Base-by-base conservation (phyloP, 805 yeast genomes). In the Pichia nakasei region DNA sequence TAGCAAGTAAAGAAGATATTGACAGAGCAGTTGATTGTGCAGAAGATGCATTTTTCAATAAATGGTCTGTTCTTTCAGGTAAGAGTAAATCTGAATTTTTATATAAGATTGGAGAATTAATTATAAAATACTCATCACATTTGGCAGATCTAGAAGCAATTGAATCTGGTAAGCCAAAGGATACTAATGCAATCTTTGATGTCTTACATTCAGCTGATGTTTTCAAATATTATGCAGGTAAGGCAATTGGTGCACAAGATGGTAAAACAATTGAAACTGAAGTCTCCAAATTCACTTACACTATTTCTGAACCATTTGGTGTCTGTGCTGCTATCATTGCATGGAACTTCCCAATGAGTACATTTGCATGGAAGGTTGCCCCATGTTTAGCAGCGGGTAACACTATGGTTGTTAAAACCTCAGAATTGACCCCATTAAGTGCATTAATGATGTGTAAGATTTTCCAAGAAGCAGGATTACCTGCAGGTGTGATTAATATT, bases 321-420 rank as follows among this genome's bases (percentile, higher is more conserved):
- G 84, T 79, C 38, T 78, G 82, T 66, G 84, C 81, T 46, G 83
- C 79, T 62, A 73, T 79, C 50, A 78, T 79, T 54, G 84, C 85
- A 53, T 79, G 85, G 85, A 79, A 79, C 61, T 79, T 78, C 70
- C 85, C 85, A 52, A 67, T 79, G 56, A 69, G 78, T 57, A 79
- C 80, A 72, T 73, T 77, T 64, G 65, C 80, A 32, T 79, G 85
- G 85, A 79, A 79, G 57, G 66, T 77, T 47, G 83, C 80, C 49
- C 84, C 85, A 38, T 82, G 81, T 51, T 65, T 78, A 53, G 82
- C 80, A 47, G 75, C 84, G 46, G 83, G 83, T 61, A 78, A 78
- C 65, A 70, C 82, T 41, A 66, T 76, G 53, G 76, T 79, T 43
- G 66, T 79, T 58, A 79, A 79, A 60, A 72, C 84, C 35, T 78